Evolutionary conservation across 768 basidiomycete species (phyloP).

Genomic region (Hypholoma sublateritium): DNA sequence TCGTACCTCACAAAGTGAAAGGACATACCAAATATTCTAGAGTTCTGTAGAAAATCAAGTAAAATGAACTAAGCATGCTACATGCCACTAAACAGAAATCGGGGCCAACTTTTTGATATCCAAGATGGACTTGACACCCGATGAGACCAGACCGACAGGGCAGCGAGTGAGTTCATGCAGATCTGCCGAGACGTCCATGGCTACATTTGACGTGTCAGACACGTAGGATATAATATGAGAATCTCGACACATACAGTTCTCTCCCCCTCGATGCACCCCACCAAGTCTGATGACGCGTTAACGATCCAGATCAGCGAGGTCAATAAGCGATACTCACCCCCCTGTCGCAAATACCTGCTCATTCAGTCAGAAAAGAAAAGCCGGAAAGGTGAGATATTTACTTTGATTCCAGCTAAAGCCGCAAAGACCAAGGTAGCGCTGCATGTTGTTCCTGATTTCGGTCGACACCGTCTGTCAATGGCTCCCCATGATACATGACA

Average conservation of each 20-base stretch:
- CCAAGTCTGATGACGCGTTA: conserved; percentile 25
- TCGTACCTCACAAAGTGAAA: not conserved
- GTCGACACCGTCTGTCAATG: not conserved
- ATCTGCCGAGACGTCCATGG: conserved; percentile 95
- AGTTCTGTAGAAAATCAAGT: conserved; percentile 45
- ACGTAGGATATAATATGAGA: not conserved
- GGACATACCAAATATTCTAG: conserved; percentile 70
- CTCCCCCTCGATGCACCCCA: conserved; percentile 48
- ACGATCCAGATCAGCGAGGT: not conserved
- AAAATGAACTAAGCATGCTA: not conserved
- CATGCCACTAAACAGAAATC: not conserved
- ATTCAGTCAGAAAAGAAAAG: not conserved
- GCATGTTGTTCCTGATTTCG: conserved; percentile 59
- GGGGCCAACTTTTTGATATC: conserved; percentile 74
- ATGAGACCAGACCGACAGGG: conserved; percentile 89
- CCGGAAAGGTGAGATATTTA: conserved; percentile 20
- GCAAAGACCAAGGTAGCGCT: conserved; percentile 75
- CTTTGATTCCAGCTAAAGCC: conserved; percentile 85
- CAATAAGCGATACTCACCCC: conserved; percentile 55
- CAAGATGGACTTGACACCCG: conserved; percentile 92
- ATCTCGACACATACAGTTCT: conserved; percentile 32
- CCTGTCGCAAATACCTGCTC: conserved; percentile 86
- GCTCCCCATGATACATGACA: not conserved
- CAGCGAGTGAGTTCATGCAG: conserved; percentile 86
- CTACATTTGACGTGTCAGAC: conserved; percentile 35